Evolutionary conservation across 1,284 basidiomycete genomes (phyloP), one percentile per base, ranked within the genome.

Genomic region (Austropuccinia psidii): DNA sequence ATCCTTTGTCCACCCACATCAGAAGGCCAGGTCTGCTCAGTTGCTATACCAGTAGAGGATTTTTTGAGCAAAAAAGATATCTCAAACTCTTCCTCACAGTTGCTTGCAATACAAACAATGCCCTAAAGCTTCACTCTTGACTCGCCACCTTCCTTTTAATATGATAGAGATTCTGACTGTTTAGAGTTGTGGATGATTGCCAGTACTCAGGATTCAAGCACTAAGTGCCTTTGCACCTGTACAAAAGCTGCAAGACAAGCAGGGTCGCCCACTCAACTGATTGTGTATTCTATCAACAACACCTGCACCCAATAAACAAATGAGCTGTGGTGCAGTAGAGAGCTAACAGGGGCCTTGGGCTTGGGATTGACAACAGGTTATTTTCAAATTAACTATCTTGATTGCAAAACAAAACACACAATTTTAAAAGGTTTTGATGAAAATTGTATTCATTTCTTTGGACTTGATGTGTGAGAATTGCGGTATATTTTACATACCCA

Each of bases 91-190:
- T 11, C 9, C 24, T 49, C 21, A n/a, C 49, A 39, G 43, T 35
- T 37, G 4, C 6, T 67, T 19, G 39, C 49, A 43, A 52, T 41
- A 6, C 39, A 41, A 29, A 49, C 21, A 29, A n/a, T 54, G 8
- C 64, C 64, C 27, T 67, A 24, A 15, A 50, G 64, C 3, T 49
- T 39, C 49, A 67, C n/a, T 21, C 64, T 37, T n/a, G 17, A 33
- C 35, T 37, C 55, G 29, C 8, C 49, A 21, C 35, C 24, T 8
- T n/a, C n/a, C n/a, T n/a, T n/a, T n/a, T n/a, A n/a, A n/a, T n/a
- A n/a, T n/a, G n/a, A n/a, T n/a, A n/a, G n/a, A n/a, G n/a, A n/a
- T n/a, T n/a, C n/a, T n/a, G n/a, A n/a, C n/a, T n/a, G n/a, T n/a
- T n/a, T n/a, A n/a, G 50, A 29, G 4, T 43, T 67, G 9, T 54